These are phyloP conservation scores for Dryadomyces sulphureus DNA, from an alignment of 2,329 filamentous ascomycete species.

Conservation along the genomic window DNA sequence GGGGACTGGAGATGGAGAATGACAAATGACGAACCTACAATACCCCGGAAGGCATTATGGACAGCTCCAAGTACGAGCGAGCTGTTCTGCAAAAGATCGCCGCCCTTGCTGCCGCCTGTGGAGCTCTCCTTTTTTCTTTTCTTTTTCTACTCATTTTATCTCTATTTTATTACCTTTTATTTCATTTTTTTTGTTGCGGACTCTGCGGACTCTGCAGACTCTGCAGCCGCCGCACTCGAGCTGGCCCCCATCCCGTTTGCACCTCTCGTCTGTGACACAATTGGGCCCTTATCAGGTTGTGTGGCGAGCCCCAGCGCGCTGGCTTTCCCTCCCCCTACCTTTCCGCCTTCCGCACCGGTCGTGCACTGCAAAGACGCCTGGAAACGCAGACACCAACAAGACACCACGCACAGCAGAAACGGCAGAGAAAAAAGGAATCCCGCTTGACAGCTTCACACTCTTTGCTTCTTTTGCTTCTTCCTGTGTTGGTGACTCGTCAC, in stretches of 20 bases:
- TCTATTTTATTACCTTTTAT: not conserved
- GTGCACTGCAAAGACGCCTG: not conserved
- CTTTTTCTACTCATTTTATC: not conserved
- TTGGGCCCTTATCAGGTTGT: too few relatives aligned
- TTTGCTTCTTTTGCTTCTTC: not conserved
- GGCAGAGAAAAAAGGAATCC: not conserved
- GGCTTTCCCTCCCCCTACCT: not conserved
- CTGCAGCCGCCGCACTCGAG: too few relatives aligned
- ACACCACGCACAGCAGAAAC: not conserved
- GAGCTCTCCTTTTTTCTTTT: not conserved
- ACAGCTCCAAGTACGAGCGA: too few relatives aligned
- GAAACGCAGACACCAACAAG: not conserved
- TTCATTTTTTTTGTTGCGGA: not conserved
- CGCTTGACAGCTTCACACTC: slow-evolving; percentile 6
- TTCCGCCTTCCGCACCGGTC: not conserved
- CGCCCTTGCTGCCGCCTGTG: not conserved
- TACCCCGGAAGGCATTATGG: too few relatives aligned
- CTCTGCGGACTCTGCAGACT: too few relatives aligned
- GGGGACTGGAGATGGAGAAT: too few relatives aligned
- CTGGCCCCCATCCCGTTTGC: not conserved
- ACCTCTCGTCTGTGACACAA: too few relatives aligned
- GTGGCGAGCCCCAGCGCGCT: not conserved
- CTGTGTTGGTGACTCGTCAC: slow-evolving; percentile 27
- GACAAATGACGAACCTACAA: too few relatives aligned
- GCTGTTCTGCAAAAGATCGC: not conserved